phyloP scores from a whole-genome alignment of 2,329 filamentous ascomycete genomes.

The Fusarium sp. region DNA sequence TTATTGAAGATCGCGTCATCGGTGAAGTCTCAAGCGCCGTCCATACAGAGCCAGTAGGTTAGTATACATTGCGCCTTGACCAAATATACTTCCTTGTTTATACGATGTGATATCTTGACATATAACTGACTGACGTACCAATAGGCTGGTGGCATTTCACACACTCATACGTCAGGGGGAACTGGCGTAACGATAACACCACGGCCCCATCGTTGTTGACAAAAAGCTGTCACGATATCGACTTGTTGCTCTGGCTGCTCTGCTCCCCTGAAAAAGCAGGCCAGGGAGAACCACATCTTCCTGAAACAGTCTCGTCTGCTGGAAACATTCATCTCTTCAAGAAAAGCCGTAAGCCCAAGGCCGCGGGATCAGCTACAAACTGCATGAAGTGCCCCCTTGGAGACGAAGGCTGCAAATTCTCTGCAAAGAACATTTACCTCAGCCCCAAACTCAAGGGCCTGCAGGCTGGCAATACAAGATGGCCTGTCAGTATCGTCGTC shows the following conservation, averaged over 20 bases:
- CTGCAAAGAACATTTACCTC: slow-evolving; percentile 84
- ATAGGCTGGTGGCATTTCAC: slow-evolving; percentile 95
- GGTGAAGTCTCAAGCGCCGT: slow-evolving; percentile 88
- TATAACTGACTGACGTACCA: neutral
- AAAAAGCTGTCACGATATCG: slow-evolving; percentile 97
- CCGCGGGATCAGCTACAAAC: slow-evolving; percentile 83
- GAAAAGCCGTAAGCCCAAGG: slow-evolving; percentile 77
- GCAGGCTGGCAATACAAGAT: slow-evolving; percentile 74
- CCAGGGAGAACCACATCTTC: slow-evolving; percentile 73
- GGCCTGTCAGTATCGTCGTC: slow-evolving; percentile 91
- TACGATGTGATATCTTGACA: neutral
- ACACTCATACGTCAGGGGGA: slow-evolving; percentile 91
- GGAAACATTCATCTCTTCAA: slow-evolving; percentile 85
- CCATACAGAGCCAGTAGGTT: slow-evolving; percentile 85
- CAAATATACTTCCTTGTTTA: neutral
- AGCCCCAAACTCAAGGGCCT: slow-evolving; percentile 72
- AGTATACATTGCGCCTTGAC: neutral
- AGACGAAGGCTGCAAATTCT: slow-evolving; percentile 84
- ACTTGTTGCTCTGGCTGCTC: slow-evolving; percentile 91
- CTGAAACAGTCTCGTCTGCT: slow-evolving; percentile 78
- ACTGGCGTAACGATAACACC: slow-evolving; percentile 86
- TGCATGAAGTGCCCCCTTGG: slow-evolving; percentile 79
- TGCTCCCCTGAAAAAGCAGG: slow-evolving; percentile 72
- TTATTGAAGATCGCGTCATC: slow-evolving; percentile 80
- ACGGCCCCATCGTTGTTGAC: slow-evolving; percentile 88